Evolutionary conservation across 2,329 filamentous ascomycete species (phyloP).

Genomic region (Chrysoporthe cubensis): DNA sequence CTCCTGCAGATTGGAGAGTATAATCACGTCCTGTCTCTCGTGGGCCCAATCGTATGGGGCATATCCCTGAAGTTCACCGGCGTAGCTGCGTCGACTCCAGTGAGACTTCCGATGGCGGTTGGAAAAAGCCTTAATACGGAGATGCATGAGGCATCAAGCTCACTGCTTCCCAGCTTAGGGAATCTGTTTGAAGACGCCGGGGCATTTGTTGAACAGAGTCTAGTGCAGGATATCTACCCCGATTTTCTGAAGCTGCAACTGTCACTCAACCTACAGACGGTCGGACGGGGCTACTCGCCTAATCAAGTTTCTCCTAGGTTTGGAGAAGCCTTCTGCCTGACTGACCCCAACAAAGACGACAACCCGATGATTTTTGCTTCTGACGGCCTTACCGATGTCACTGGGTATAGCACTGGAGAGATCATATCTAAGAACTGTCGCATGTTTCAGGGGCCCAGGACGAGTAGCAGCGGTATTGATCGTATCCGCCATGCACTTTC

Average conservation of each 20-base stretch:
- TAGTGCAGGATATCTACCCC: constrained; percentile 19
- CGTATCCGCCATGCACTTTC: constrained; percentile 18
- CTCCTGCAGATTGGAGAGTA: constrained; percentile 19
- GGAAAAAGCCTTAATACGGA: constrained; percentile 14
- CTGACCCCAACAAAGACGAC: constrained; percentile 1
- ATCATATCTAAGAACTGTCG: constrained; percentile 16
- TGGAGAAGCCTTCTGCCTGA: constrained; percentile 21
- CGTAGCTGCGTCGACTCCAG: constrained; percentile 14
- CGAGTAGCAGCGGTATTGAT: constrained; percentile 19
- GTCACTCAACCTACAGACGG: constrained; percentile 18
- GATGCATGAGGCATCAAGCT: constrained; percentile 15
- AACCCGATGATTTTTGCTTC: constrained; percentile 20
- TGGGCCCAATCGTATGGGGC: constrained; percentile 6
- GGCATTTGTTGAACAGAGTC: constrained; percentile 8
- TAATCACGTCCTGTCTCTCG: constrained; percentile 2
- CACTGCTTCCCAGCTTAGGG: constrained; percentile 14
- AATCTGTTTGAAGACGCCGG: constrained; percentile 19
- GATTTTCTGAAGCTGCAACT: constrained; percentile 25
- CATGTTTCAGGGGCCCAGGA: constrained; percentile 17
- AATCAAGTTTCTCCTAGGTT: constrained; percentile 18
- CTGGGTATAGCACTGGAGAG: constrained; percentile 13
- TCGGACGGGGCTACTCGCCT: constrained; percentile 19
- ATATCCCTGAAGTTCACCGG: constrained; percentile 20
- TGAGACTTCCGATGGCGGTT: constrained; percentile 16
- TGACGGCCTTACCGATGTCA: constrained; percentile 12